Evolutionary conservation across 2,329 filamentous ascomycete species (phyloP).

Genomic region (Penicillium sp.): DNA sequence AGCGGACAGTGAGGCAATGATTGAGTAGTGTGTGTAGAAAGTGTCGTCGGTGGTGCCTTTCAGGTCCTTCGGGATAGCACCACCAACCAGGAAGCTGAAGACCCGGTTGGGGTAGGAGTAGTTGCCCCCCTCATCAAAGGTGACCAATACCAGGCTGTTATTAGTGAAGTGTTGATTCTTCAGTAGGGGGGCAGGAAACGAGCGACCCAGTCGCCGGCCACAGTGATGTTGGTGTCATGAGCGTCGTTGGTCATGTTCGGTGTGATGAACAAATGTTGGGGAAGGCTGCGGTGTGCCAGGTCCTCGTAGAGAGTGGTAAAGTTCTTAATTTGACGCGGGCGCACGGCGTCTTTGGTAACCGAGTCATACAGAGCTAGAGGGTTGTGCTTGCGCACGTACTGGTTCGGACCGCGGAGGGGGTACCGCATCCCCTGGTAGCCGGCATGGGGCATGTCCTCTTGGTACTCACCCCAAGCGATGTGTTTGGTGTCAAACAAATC

Average conservation of each 20-base stretch:
- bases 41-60: conserved; percentile 65
- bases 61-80: conserved; percentile 64
- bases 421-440: conserved; percentile 67
- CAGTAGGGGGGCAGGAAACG: conserved; percentile 70
- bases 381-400: conserved; percentile 84
- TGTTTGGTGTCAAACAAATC: conserved; percentile 65
- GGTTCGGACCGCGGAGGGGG: conserved; percentile 64
- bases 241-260: conserved; percentile 63
- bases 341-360: conserved; percentile 57
- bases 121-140: conserved; percentile 74
- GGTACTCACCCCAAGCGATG: conserved; percentile 70
- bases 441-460: conserved; percentile 73
- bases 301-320: conserved; percentile 67
- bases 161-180: conserved; percentile 69
- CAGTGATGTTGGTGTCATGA: conserved; percentile 69
- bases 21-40: conserved; percentile 73
- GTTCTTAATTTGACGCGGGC: conserved; percentile 71
- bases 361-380: conserved; percentile 64
- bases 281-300: conserved; percentile 60
- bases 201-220: conserved; percentile 66
- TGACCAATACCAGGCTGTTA: conserved; percentile 71
- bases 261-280: conserved; percentile 62
- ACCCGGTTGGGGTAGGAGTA: conserved; percentile 68
- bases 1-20: conserved; percentile 63
- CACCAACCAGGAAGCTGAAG: conserved; percentile 69